Percentiles rank a stretch among this genome's conserved stretches.
Conservation (phyloP, 2,329 filamentous ascomycete species). For the Zarea fungicola region DNA sequence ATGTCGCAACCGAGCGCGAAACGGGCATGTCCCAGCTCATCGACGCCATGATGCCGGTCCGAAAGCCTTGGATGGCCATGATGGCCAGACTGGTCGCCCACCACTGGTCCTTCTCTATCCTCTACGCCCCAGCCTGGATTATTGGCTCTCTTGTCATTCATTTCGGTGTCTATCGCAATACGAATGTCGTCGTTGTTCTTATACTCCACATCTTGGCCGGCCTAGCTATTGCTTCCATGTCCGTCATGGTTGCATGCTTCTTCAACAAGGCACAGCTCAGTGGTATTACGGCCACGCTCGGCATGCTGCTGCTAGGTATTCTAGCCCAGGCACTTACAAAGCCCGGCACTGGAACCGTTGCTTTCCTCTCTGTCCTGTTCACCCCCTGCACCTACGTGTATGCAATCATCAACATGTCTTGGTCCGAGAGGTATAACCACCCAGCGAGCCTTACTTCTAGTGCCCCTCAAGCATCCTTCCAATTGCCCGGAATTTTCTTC, state of each 20-base stretch:
- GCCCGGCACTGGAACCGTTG: constrained; percentile 58
- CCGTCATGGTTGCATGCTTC: constrained; percentile 74
- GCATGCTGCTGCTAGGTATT: constrained; percentile 71
- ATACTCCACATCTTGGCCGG: constrained; percentile 74
- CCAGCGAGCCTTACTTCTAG: constrained; percentile 56
- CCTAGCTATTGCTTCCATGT: constrained; percentile 71
- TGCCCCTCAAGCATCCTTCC: constrained; percentile 62
- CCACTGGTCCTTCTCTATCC: constrained; percentile 71
- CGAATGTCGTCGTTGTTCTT: constrained; percentile 60
- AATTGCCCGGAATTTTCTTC: constrained; percentile 66
- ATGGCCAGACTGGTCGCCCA: constrained; percentile 71
- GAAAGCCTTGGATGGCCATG: constrained; percentile 69
- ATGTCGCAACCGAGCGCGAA: constrained; percentile 81
- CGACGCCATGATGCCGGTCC: constrained; percentile 85
- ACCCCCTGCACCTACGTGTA: constrained; percentile 84
- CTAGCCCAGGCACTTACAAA: constrained; percentile 69
- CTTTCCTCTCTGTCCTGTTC: constrained; percentile 70
- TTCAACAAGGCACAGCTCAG: constrained; percentile 86
- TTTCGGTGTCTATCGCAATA: constrained; percentile 59
- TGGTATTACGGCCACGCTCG: constrained; percentile 71
- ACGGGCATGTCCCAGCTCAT: constrained; percentile 82
- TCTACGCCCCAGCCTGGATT: constrained; percentile 81
- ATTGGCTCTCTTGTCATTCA: constrained; percentile 63
- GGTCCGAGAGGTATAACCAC: constrained; percentile 61
- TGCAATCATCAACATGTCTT: constrained; percentile 69